Base-by-base conservation (phyloP, 192 early-diverging fungal species). In the Funneliformis geosporum region DNA sequence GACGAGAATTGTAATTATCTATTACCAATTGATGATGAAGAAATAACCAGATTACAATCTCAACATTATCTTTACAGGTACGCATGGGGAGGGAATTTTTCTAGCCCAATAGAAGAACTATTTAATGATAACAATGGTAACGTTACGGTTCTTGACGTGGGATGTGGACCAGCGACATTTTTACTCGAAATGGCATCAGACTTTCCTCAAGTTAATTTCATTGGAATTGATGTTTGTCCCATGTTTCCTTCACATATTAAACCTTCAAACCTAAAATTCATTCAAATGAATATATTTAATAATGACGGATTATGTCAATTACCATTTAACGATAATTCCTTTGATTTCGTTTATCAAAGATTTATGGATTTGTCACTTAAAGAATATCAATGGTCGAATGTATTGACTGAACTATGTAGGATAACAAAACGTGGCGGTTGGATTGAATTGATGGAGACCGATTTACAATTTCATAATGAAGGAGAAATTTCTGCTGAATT, bases 1-100 rank as follows among this genome's bases (percentile, higher is more conserved):
- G 75, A 75, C 5, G 82, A 85, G 4, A 80, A 78, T 21, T 80
- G 78, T 2, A 43, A 79, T 28, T 88, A 88, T 75, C 39, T 84
- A 39, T 79, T 88, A 12, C 87, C 87, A 0, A 87, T 85, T 64
- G 87, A 88, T 61, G 84, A 85, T 78, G 79, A 81, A 55, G 87
- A 85, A 72, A 83, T 85, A 76, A 81, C 83, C 65, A 80, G 84
- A 76, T 55, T 73, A 14, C 42, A 55, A 55, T 33, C 44, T n/a
- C 44, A 73, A 55, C 71, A 73, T 73, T 73, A 73, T 47, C 12
- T 73, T 12, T 73, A 46, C 23, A 46, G 71, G 47, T 50, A 73
- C 43, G 42, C 50, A 16, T 73, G 71, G 71, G 71, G 71, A 28
- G n/a, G 46, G 5, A 73, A 73, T 55, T 73, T 23, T 27, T 73